A percentile compares a stretch with the other conserved stretches of the same genome.
These are phyloP conservation scores for Phoenix dactylifera DNA, from an alignment of 176 grass and related monocot genomes.

Conservation along the genomic window DNA sequence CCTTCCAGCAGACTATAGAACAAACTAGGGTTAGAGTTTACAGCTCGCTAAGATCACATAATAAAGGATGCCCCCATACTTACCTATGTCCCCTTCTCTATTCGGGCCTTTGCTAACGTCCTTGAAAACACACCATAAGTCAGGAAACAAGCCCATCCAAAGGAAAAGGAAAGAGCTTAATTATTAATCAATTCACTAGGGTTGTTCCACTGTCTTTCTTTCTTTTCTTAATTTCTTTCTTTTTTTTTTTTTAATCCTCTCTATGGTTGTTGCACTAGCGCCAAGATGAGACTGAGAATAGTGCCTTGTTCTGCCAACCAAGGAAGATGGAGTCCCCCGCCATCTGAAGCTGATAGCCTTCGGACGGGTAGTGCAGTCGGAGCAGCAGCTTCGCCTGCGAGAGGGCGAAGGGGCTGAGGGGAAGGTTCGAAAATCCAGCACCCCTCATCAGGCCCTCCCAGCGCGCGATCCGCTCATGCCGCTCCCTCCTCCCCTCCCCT, in stretches of 20 bases:
- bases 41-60: too few relatives aligned
- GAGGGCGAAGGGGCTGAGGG: conserved; percentile 69
- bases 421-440: conserved; percentile 44
- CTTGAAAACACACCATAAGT: too few relatives aligned
- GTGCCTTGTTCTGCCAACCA: conserved; percentile 73
- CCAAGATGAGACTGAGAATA: conserved; percentile 97
- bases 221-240: too few relatives aligned
- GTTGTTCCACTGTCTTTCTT: too few relatives aligned
- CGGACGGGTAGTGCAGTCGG: conserved; percentile 94
- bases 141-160: too few relatives aligned
- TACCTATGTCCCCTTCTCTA: too few relatives aligned
- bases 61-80: too few relatives aligned
- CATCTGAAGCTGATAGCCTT: conserved; percentile 84
- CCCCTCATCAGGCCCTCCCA: conserved; percentile 45
- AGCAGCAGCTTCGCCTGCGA: conserved; percentile 85
- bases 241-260: too few relatives aligned
- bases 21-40: too few relatives aligned
- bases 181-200: too few relatives aligned
- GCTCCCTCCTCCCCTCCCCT: conserved; percentile 13
- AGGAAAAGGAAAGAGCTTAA: too few relatives aligned
- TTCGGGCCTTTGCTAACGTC: too few relatives aligned
- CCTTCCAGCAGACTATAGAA: not conserved
- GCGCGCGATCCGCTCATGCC: conserved; percentile 52
- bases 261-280: conserved; percentile 26
- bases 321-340: conserved; percentile 63